phyloP scores from a whole-genome alignment of 2,329 filamentous ascomycete genomes.

The Beauveria sp. region DNA sequence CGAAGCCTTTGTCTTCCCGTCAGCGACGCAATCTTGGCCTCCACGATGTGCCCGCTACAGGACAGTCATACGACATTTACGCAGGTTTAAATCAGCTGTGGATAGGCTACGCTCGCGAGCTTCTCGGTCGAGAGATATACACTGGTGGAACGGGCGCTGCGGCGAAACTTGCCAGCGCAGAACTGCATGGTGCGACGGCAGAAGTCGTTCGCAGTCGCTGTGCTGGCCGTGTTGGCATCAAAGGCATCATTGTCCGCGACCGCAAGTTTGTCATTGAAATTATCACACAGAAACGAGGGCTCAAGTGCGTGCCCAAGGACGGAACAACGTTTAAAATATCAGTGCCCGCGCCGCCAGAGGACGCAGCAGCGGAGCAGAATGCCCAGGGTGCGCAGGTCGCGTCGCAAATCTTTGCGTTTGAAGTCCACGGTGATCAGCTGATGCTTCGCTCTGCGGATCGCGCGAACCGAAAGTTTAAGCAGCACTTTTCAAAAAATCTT shows the following conservation, averaged over 20 bases:
- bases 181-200: constrained; percentile 81
- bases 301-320: constrained; percentile 85
- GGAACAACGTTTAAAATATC: constrained; percentile 76
- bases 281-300: constrained; percentile 59
- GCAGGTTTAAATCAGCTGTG: constrained; percentile 71
- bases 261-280: constrained; percentile 81
- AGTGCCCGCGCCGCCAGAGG: constrained; percentile 41
- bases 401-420: constrained; percentile 55
- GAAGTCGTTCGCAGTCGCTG: constrained; percentile 79
- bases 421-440: constrained; percentile 83
- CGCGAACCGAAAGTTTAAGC: constrained; percentile 86
- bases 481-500: constrained; percentile 67
- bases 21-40: constrained; percentile 67
- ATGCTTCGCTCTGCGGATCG: constrained; percentile 75
- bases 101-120: constrained; percentile 76
- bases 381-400: constrained; percentile 17
- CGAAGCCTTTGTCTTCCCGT: constrained; percentile 67
- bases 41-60: constrained; percentile 63
- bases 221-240: constrained; percentile 71
- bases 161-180: constrained; percentile 73
- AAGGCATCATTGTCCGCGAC: constrained; percentile 84
- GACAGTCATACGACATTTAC: constrained; percentile 62
- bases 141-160: constrained; percentile 52
- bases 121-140: constrained; percentile 57
- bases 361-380: constrained; percentile 14